Base-by-base conservation (phyloP, 306 rosid genomes). In the Sesbania bispinosa region DNA sequence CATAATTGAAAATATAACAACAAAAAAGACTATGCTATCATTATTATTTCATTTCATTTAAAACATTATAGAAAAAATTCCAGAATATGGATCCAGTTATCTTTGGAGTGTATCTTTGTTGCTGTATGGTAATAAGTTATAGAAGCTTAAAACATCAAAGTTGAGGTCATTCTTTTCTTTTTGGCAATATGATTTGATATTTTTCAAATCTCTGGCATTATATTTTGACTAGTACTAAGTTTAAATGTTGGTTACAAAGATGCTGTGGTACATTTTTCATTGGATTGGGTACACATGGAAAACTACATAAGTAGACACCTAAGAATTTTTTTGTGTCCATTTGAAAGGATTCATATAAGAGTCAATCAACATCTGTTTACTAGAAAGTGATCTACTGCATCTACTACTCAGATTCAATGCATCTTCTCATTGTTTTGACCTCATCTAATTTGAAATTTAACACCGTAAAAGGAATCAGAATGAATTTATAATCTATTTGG, bases 351-450 rank as follows among this genome's bases (percentile, higher is more conserved):
- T 29, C 36, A 11, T 23, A 59, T 29, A 61, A 30, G 65, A 48
- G 66, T 27, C 41, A 16, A 46, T 24, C 5, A 20, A 36, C 21
- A 78, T 65, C 48, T 38, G 45, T 67, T 57, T 48, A 11, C 66
- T 64, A 23, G 60, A 76, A 57, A 53, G 35, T 50, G 45, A 38
- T 64, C 54, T 35, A 41, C 50, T 57, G 70, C 61, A 1, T 45
- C 18, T 33, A 35, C 45, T 75, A 36, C 33, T 64, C 55, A 46
- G 51, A 45, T 30, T n/a, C 59, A 32, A 27, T 50, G 55, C 62
- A 1, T 65, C 64, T 15, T 64, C 24, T 58, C 45, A 9, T 27
- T 64, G 38, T 55, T 70, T 62, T n/a, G n/a, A n/a, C n/a, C n/a
- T n/a, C n/a, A n/a, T n/a, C n/a, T n/a, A n/a, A n/a, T n/a, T n/a